Conservation (phyloP, 768 basidiomycete species). For the Tulasnella sp. region DNA sequence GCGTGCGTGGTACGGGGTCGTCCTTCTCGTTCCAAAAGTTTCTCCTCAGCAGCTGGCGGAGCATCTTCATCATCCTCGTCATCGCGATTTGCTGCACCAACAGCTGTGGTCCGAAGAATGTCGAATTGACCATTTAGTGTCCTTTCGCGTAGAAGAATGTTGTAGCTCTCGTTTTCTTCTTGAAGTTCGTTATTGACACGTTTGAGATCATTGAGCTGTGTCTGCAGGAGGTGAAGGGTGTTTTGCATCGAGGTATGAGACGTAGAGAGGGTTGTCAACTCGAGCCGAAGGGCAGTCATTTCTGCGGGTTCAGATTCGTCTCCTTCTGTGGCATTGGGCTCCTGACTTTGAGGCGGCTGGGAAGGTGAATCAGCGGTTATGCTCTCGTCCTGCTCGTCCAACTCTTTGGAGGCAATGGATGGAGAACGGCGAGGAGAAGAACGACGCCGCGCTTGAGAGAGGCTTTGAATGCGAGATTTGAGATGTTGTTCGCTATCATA, state of each 20-base stretch:
- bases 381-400: slow-evolving; percentile 22
- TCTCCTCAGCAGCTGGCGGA: not conserved
- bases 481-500: slow-evolving; percentile 93
- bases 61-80: slow-evolving; percentile 35
- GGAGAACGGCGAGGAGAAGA: slow-evolving; percentile 35
- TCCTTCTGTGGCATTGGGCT: slow-evolving; percentile 32
- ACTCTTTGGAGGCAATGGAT: slow-evolving; percentile 16
- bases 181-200: slow-evolving; percentile 81
- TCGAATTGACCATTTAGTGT: slow-evolving; percentile 88
- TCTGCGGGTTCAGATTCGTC: slow-evolving; percentile 75
- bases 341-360: not conserved
- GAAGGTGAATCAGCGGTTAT: not conserved
- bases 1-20: slow-evolving; percentile 7
- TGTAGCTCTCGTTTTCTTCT: slow-evolving; percentile 97
- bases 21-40: not conserved
- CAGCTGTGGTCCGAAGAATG: slow-evolving; percentile 56
- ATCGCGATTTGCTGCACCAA: slow-evolving; percentile 42
- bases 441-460: slow-evolving; percentile 57
- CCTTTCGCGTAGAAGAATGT: slow-evolving; percentile 86
- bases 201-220: slow-evolving; percentile 82
- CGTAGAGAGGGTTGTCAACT: slow-evolving; percentile 80
- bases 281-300: slow-evolving; percentile 76
- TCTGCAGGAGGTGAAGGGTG: slow-evolving; percentile 77
- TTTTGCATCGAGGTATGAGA: slow-evolving; percentile 80
- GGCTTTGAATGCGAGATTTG: slow-evolving; percentile 81